Base-by-base conservation (phyloP, 108 stramenopile genomes). In the Nitzschia sp. region DNA sequence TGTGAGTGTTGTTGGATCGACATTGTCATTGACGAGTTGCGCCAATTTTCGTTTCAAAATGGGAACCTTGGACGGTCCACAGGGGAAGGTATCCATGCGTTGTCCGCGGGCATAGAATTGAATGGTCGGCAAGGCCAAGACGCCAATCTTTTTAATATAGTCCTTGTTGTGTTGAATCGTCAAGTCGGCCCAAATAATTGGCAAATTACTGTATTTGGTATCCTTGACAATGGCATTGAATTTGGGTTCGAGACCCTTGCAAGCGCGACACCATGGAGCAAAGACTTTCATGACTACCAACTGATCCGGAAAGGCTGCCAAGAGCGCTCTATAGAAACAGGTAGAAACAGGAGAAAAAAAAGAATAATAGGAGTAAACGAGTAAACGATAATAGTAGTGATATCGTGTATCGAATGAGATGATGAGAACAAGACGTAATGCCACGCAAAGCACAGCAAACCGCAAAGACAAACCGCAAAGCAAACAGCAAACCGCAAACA, bases 1-100 rank as follows among this genome's bases (percentile, higher is more conserved):
- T 22, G 29, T 34, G 26, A 38, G 25, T 26, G 73, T 75, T 53
- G 38, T 46, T 0, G 83, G 68, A 75, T 88, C 84, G n/a, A 93
- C 77, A 54, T 76, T 66, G 34, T 79, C 73, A 57, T 87, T 84
- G 54, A 94, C 71, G 1, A 85, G 65, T 53, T 86, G 75, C 1
- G 72, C 75, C 35, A 95, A 54, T 63, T 92, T 94, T 11, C 86
- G 73, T 70, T 83, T 88, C 63, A 94, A 72, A 64, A 91, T 86
- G 34, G 90, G 89, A 9, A 92, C 79, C 56, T 94, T 94, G 41
- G 80, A 82, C 0, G 93, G 93, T n/a, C 93, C 93, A 63, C 93
- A 94, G 36, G 93, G 90, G 63, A 94, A 94, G 28, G 77, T 90
- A 64, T 94, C 93, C 29, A 84, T 77, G 16, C 84, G 53, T 29